Base-by-base conservation (phyloP, 306 rosid species). In the Purshia tridentata region DNA sequence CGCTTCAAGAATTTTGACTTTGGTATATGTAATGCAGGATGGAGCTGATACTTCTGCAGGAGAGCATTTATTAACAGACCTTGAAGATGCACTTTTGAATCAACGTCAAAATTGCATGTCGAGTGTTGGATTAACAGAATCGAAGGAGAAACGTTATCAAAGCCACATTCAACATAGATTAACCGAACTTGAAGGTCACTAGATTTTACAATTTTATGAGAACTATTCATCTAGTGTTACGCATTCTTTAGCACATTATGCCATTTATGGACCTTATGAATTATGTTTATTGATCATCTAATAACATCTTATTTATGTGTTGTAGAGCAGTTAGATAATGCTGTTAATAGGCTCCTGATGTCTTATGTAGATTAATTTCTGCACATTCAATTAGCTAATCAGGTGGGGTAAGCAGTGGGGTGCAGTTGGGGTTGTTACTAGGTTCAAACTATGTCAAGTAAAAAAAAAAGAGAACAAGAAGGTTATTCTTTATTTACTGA, bases 181-280 rank as follows among this genome's bases (percentile, higher is more conserved):
- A 73, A 77, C 81, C 58, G 93, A 90, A 74, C 96, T 95, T 67
- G 91, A 92, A 90, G 98, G 99, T 95, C 19, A 65, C 52, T 49
- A 20, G 9, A n/a, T 64, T 42, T 48, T 44, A 20, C 40, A 10
- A 22, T 56, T 62, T 78, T 58, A 41, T 66, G 62, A 29, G 18
- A 67, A 78, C 67, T 58, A 15, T 12, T 47, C 65, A 52, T 61
- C 53, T 23, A 3, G 6, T 50, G 54, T 51, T 22, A 52, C 23
- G 12, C 41, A 39, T 8, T 41, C 16, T 18, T 15, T 51, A 50
- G 41, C 19, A n/a, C 29, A 8, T 23, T 65, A 41, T 41, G 64
- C 23, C 35, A 16, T 64, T 64, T 13, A 9, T 64, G 69, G n/a
- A 42, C 51, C 19, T 41, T 18, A 42, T 41, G 23, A 61, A 37